phyloP scores from a whole-genome alignment of 2,329 filamentous ascomycete genomes.

The Claviceps africana region DNA sequence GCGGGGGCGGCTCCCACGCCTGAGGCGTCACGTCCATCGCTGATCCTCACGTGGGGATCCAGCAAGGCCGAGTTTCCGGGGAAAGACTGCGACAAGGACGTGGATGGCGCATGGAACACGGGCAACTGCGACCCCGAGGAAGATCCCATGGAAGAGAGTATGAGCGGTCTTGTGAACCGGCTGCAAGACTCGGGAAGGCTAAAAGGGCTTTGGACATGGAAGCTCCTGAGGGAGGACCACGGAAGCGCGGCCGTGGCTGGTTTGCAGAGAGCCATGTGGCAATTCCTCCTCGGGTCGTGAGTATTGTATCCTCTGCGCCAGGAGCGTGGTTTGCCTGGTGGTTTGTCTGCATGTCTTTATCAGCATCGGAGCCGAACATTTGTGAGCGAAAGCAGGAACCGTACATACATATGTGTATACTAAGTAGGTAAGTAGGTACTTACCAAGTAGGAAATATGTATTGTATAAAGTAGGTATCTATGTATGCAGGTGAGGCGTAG shows the following conservation, averaged over 20 bases:
- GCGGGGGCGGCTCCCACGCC: constrained; percentile 4
- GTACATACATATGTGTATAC: no score
- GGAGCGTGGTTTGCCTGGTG: no score
- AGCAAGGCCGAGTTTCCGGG: constrained; percentile 15
- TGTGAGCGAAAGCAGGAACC: no score
- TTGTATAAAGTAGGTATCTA: no score
- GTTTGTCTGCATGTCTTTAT: neutral
- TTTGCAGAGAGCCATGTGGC: neutral
- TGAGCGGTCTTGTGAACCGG: constrained; percentile 8
- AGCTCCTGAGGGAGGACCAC: constrained; percentile 13
- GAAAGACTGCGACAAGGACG: constrained; percentile 11
- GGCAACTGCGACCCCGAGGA: constrained; percentile 13
- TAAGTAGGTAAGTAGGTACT: no score
- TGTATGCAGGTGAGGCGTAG: no score
- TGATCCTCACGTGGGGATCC: constrained; percentile 20
- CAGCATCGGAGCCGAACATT: no score
- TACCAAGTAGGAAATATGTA: no score
- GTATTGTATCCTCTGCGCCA: neutral
- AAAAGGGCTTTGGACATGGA: constrained; percentile 10
- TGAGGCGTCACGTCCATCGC: constrained; percentile 11
- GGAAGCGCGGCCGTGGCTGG: neutral
- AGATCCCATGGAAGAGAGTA: constrained; percentile 5
- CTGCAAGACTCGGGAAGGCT: constrained; percentile 9
- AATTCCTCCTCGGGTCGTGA: neutral
- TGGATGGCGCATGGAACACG: constrained; percentile 15